Evolutionary conservation across 768 basidiomycete genomes (phyloP).

Genomic region (Mycena vulgaris): DNA sequence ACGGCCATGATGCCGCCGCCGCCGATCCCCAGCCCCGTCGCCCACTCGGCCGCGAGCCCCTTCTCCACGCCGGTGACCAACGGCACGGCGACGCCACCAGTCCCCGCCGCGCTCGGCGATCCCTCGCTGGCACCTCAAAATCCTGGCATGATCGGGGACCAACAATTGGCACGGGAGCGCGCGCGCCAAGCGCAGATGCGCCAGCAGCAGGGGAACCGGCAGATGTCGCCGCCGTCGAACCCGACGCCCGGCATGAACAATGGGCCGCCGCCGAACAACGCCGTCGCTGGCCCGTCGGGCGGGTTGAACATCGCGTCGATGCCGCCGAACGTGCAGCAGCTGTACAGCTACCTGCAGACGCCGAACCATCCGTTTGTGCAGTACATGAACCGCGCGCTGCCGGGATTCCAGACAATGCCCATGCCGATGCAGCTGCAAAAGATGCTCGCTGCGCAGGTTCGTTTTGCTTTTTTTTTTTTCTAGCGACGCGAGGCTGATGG

Average conservation of each 20-base stretch:
- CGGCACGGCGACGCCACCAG: conserved; percentile 34
- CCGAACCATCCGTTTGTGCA: conserved; percentile 72
- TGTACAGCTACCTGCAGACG: conserved; percentile 65
- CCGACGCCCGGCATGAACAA: conserved; percentile 15
- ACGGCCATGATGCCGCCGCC: conserved; percentile 60
- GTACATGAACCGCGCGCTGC: conserved; percentile 66
- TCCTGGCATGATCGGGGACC: conserved; percentile 22
- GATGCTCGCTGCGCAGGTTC: conserved; percentile 68
- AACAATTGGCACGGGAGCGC: conserved; percentile 47
- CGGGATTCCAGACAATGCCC: conserved; percentile 68
- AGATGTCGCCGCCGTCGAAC: conserved; percentile 60
- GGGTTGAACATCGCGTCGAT: conserved; percentile 31
- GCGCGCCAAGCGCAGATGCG: conserved; percentile 55
- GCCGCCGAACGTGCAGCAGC: conserved; percentile 58
- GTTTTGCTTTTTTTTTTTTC: conserved; percentile 3
- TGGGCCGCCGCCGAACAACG: conserved; percentile 31
- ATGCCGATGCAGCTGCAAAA: conserved; percentile 72
- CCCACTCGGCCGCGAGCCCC: conserved; percentile 35
- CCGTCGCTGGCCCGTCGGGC: conserved; percentile 42
- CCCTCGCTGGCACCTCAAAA: conserved; percentile 21
- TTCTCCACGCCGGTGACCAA: conserved; percentile 50
- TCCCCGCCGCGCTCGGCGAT: background rate
- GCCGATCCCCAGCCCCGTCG: conserved; percentile 48
- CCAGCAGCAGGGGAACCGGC: conserved; percentile 49
- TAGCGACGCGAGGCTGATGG: background rate